Conservation (phyloP, 2,329 filamentous ascomycete genomes). For the Aspergillus quadricinctus region DNA sequence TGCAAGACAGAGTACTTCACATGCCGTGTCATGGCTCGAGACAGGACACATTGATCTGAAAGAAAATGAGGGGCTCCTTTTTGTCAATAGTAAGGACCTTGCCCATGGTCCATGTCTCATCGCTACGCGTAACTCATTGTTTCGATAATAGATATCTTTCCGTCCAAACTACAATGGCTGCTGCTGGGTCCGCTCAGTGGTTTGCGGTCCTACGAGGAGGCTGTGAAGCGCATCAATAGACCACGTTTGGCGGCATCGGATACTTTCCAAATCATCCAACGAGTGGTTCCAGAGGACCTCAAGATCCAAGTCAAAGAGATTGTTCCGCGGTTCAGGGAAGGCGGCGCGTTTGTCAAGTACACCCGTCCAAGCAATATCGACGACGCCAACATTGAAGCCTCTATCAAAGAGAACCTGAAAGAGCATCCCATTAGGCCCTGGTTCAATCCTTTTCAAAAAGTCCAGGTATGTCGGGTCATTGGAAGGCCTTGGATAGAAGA, state of each 20-base stretch:
- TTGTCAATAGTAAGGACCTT: slow-evolving; percentile 67
- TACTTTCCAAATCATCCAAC: slow-evolving; percentile 52
- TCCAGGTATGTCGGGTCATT: slow-evolving; percentile 68
- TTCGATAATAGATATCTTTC: slow-evolving; percentile 66
- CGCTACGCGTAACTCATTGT: not conserved
- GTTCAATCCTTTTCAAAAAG: slow-evolving; percentile 76
- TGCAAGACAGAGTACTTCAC: slow-evolving; percentile 12
- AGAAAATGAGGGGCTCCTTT: slow-evolving; percentile 76
- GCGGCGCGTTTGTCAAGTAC: slow-evolving; percentile 90
- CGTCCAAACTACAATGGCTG: slow-evolving; percentile 66
- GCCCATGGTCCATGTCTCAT: not conserved
- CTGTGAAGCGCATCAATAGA: slow-evolving; percentile 51
- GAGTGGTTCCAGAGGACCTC: slow-evolving; percentile 59
- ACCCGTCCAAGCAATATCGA: slow-evolving; percentile 48
- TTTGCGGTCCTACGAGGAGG: slow-evolving; percentile 43
- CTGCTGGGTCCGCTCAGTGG: slow-evolving; percentile 49
- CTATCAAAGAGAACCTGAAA: slow-evolving; percentile 59
- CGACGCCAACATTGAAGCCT: slow-evolving; percentile 55
- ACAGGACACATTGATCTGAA: slow-evolving; percentile 76
- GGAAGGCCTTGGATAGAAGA: slow-evolving; percentile 95
- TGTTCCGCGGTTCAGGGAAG: slow-evolving; percentile 80
- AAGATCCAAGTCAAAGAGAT: slow-evolving; percentile 73
- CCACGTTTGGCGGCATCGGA: slow-evolving; percentile 52
- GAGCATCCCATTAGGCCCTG: slow-evolving; percentile 75
- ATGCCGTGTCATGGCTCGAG: slow-evolving; percentile 55